Evolutionary conservation across 371 early-diverging fungal genomes (phyloP), one percentile per base, ranked within the genome.

Genomic region (Ordospora colligata): DNA sequence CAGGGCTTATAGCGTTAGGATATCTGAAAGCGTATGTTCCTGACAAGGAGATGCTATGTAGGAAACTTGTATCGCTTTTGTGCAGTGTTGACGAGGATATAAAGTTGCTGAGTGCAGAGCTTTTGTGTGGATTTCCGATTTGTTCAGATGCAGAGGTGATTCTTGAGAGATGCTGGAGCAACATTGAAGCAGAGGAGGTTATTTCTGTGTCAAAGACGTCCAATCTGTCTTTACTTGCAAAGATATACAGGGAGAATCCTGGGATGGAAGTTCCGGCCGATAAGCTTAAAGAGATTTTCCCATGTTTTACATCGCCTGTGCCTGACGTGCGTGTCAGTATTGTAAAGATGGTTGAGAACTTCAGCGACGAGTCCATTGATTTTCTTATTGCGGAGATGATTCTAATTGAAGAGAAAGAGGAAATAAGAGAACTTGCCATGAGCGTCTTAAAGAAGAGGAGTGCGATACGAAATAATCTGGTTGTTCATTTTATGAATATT

Each of bases 71-170:
- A 11, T 47, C 53, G 22, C 74, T 80, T 14, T 37, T 84, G 5
- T 37, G 67, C 21, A 67, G 73, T 49, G 47, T 47, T 40, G 84
- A 84, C 69, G 84, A 84, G 50, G 84, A 84, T 68, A 80, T 84
- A 44, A 84, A 82, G 54, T 74, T 70, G 46, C 50, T 81, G 12
- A 49, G 81, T 37, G 84, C 84, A 45, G 72, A 73, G 23, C 43
- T 84, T 68, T 70, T 84, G 22, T 65, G 45, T 25, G 47, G 52
- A 1, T 62, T 81, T 25, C 22, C 76, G 43, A 49, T 47, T 22
- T 37, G 2, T 17, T 43, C 51, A 1, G 63, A 43, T 22, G n/a
- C 69, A 12, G 66, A 65, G 19, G 37, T 69, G 17, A 44, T 77
- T 32, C 49, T 76, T 25, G 68, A 68, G 2, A 67, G 22, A 54